phyloP scores from a whole-genome alignment of 257 asterid species.

The Rauvolfia tetraphylla region DNA sequence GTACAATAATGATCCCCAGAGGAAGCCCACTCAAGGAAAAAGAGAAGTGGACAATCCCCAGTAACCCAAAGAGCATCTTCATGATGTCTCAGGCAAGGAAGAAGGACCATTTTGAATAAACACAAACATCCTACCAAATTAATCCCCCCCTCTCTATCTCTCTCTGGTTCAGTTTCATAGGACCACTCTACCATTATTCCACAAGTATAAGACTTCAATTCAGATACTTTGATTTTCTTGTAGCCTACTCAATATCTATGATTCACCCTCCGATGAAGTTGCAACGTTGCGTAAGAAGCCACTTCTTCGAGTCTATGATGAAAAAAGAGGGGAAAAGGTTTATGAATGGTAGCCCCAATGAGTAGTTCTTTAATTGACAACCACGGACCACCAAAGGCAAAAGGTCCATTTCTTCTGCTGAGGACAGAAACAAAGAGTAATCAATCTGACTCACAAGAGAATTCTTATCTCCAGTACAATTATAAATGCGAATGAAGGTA shows the following conservation, averaged over 20 bases:
- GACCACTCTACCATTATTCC: not conserved
- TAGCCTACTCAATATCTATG: no score
- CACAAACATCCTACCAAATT: not conserved
- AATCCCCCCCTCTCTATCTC: not conserved
- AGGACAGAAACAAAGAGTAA: not conserved
- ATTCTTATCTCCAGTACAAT: not conserved
- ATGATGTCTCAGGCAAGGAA: not conserved
- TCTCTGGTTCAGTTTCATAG: not conserved
- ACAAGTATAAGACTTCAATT: no score
- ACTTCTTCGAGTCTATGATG: no score
- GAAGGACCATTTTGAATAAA: not conserved
- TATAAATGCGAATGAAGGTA: slow-evolving; percentile 5
- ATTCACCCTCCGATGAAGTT: no score
- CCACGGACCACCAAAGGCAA: slow-evolving; percentile 11
- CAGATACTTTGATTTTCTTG: no score
- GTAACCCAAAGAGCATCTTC: not conserved
- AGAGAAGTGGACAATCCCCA: not conserved
- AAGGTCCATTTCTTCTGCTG: not conserved
- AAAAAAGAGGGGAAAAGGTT: no score
- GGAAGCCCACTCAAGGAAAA: not conserved
- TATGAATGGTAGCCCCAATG: not conserved
- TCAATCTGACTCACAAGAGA: slow-evolving; percentile 4
- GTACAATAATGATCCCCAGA: no score
- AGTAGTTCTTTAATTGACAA: not conserved
- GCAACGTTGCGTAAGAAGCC: no score